Evolutionary conservation across 257 asterid species (phyloP), one percentile per base, ranked within the genome.

Genomic region (Orobanche coerulescens): DNA sequence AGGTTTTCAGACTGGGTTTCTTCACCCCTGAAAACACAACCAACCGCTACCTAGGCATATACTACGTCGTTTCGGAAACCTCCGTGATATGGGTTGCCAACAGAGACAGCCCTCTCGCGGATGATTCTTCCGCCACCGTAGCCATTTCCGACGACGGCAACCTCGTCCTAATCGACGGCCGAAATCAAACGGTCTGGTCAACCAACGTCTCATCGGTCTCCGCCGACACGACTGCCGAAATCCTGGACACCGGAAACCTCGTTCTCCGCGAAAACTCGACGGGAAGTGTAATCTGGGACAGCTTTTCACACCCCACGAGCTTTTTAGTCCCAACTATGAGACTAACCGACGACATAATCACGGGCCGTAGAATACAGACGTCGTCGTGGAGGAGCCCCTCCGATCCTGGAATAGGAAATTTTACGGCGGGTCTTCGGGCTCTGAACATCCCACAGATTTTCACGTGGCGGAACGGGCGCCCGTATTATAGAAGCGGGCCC

Each of bases 41-140:
- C 30, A 69, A 66, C 54, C 75, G 79, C 53, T 80, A 77, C 67
- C 33, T 76, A 2, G 85, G 66, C 11, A 63, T 75, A 64, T 71
- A 70, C 80, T 51, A 76, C 73, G 46, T 30, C 31, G 75, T 74
- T 15, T 74, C 81, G 0, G 69, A 62, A 11, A 16, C 71, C 22
- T 46, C 76, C 12, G 64, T 71, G n/a, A 50, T 65, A 39, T 76
- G 78, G 81, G 56, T 76, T 12, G 80, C 76, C 26, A 78, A 74
- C 70, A 51, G 78, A 8, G 69, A 65, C 19, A 55, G 19, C 5
- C 79, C 48, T 16, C 69, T 73, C 4, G 60, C 24, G 0, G 71
- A 64, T 59, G n/a, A n/a, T n/a, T 56, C 61, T 2, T 63, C 78
- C 36, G 68, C 75, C 11, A 24, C 26, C 0, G 23, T 64, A 7